Evolutionary conservation across 176 grass and related monocot genomes (phyloP).

Genomic region (Carex kokanica): DNA sequence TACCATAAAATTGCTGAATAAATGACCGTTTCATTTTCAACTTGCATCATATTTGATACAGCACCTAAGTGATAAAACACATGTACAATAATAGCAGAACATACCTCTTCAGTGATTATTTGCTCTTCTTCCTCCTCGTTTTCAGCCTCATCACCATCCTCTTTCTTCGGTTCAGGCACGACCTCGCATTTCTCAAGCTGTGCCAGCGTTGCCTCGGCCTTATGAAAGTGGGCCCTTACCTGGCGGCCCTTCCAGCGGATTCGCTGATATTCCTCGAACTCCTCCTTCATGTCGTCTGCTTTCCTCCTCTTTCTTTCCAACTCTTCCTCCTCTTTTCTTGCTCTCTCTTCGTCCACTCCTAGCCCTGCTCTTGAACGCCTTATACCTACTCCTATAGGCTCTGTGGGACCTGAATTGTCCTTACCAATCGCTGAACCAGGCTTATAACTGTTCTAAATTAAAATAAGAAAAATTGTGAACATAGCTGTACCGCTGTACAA

Average conservation of each 20-base stretch:
- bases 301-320: conserved; percentile 40
- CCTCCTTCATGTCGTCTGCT: conserved; percentile 51
- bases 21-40: not conserved
- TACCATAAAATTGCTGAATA: not conserved
- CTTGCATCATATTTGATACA: conserved; percentile 5
- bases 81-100: not conserved
- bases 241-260: conserved; percentile 57
- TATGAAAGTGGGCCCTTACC: conserved; percentile 52
- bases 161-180: conserved; percentile 33
- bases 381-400: conserved; percentile 74
- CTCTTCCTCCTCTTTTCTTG: conserved; percentile 32
- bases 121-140: conserved; percentile 66
- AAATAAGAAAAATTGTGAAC: conserved; percentile 6
- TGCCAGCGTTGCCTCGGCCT: conserved; percentile 60
- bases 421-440: conserved; percentile 26
- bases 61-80: not conserved
- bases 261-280: conserved; percentile 68
- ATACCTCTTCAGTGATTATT: conserved; percentile 84
- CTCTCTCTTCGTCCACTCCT: conserved; percentile 36
- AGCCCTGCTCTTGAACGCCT: conserved; percentile 60
- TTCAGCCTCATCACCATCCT: conserved; percentile 46
- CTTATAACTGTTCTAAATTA: conserved; percentile 27
- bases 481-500: not conserved
- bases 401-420: conserved; percentile 21
- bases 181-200: conserved; percentile 70